A percentile compares a stretch with the other conserved stretches of the same genome.
These are phyloP conservation scores for Linanthus parryae DNA, from an alignment of 148 eudicot genomes.

Conservation along the genomic window DNA sequence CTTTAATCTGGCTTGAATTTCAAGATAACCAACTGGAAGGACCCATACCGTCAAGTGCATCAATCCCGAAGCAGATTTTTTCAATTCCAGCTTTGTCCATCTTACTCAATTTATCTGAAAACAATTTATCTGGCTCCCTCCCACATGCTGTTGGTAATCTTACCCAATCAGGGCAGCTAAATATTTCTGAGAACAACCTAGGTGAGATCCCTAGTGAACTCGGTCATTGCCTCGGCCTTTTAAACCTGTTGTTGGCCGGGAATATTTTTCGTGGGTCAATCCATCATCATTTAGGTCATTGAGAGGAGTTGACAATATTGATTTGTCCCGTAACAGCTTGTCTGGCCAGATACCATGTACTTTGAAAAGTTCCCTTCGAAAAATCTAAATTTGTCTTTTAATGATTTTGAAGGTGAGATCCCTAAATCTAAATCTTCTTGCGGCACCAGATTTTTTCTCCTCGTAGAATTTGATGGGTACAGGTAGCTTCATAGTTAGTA, in stretches of 20 bases:
- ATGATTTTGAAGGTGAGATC: slow-evolving; percentile 4
- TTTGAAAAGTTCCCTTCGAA: not conserved
- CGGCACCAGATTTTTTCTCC: too few relatives aligned
- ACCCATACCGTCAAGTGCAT: too few relatives aligned
- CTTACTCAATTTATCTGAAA: slow-evolving; percentile 30
- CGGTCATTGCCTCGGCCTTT: slow-evolving; percentile 25
- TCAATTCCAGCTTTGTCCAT: slow-evolving; percentile 36
- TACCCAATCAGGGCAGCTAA: slow-evolving; percentile 12
- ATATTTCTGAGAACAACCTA: slow-evolving; percentile 15
- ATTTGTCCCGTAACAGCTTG: slow-evolving; percentile 22
- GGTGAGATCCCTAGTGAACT: slow-evolving; percentile 26
- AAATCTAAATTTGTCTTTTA: slow-evolving; percentile 6
- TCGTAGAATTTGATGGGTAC: too few relatives aligned
- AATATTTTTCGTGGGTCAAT: slow-evolving; percentile 32
- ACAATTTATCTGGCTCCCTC: slow-evolving; percentile 21
- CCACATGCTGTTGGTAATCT: slow-evolving; percentile 23
- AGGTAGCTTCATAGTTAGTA: too few relatives aligned
- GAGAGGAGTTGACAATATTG: slow-evolving; percentile 14
- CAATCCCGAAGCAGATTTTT: slow-evolving; percentile 30
- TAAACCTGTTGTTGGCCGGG: slow-evolving; percentile 18
- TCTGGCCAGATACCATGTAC: not conserved
- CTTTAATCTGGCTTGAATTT: too few relatives aligned
- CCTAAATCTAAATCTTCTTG: not conserved
- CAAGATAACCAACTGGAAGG: too few relatives aligned
- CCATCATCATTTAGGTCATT: slow-evolving; percentile 30